Percentiles rank a stretch among this genome's conserved stretches.
Evolutionary conservation across 2,329 filamentous ascomycete genomes (phyloP).

Genomic region (Coniochaeta ligniaria): DNA sequence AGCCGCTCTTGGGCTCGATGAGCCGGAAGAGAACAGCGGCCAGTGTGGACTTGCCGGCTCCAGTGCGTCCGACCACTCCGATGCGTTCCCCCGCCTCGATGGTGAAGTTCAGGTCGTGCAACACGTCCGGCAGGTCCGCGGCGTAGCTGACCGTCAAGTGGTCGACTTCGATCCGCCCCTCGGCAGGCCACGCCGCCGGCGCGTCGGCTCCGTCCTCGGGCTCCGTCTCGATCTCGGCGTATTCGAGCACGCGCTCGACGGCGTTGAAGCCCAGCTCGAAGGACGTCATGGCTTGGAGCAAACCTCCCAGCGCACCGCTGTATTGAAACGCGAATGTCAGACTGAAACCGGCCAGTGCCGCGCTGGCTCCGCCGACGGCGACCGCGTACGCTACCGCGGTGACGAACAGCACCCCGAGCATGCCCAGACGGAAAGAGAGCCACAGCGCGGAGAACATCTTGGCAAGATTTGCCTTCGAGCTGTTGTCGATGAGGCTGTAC

Average conservation of each 20-base stretch:
- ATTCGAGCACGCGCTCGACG: slow-evolving; percentile 35
- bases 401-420: slow-evolving; percentile 30
- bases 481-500: slow-evolving; percentile 23
- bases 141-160: slow-evolving; percentile 30
- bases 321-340: slow-evolving; percentile 31
- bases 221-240: slow-evolving; percentile 29
- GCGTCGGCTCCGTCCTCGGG: slow-evolving; percentile 23
- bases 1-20: slow-evolving; percentile 33
- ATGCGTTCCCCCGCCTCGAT: slow-evolving; percentile 49
- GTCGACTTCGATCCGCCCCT: slow-evolving; percentile 29
- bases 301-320: slow-evolving; percentile 22
- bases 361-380: slow-evolving; percentile 24
- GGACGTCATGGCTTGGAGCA: slow-evolving; percentile 26
- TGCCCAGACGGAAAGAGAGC: slow-evolving; percentile 30
- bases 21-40: slow-evolving; percentile 59
- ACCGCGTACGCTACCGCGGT: slow-evolving; percentile 27
- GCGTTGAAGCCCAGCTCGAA: slow-evolving; percentile 34
- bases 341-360: slow-evolving; percentile 31
- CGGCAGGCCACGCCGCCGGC: slow-evolving; percentile 32
- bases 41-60: slow-evolving; percentile 59
- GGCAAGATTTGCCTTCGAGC: slow-evolving; percentile 23
- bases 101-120: slow-evolving; percentile 29
- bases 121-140: slow-evolving; percentile 24
- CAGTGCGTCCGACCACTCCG: slow-evolving; percentile 58
- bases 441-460: slow-evolving; percentile 22